phyloP scores from a whole-genome alignment of 2,329 filamentous ascomycete species.

The Fusarium abutilonis region DNA sequence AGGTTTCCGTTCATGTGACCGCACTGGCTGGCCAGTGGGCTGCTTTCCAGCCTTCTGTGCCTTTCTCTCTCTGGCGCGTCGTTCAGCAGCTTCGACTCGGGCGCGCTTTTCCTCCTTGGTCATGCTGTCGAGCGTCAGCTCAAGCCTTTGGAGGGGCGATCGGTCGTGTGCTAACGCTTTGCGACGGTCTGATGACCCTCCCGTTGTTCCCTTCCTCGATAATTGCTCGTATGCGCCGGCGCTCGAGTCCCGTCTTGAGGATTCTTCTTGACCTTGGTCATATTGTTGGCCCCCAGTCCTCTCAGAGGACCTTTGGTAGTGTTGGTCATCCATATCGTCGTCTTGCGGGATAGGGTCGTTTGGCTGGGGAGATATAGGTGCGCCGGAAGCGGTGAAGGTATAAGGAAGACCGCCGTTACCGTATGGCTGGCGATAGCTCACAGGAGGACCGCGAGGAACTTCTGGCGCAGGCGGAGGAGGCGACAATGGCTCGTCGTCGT shows the following conservation, averaged over 20 bases:
- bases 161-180: slow-evolving; percentile 79
- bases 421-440: slow-evolving; percentile 64
- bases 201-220: slow-evolving; percentile 53
- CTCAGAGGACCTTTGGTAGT: slow-evolving; percentile 40
- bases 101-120: slow-evolving; percentile 96
- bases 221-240: slow-evolving; percentile 39
- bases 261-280: slow-evolving; percentile 37
- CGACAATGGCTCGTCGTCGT: slow-evolving; percentile 51
- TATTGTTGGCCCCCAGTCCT: slow-evolving; percentile 33
- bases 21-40: slow-evolving; percentile 33
- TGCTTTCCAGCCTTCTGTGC: slow-evolving; percentile 51
- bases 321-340: slow-evolving; percentile 44
- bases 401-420: slow-evolving; percentile 44
- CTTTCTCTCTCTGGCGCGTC: slow-evolving; percentile 71
- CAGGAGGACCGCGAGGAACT: slow-evolving; percentile 66
- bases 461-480: slow-evolving; percentile 67
- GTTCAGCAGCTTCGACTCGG: slow-evolving; percentile 83
- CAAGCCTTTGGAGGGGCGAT: slow-evolving; percentile 92
- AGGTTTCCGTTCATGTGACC: slow-evolving; percentile 40
- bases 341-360: slow-evolving; percentile 24
- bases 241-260: slow-evolving; percentile 38
- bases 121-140: slow-evolving; percentile 89
- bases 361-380: slow-evolving; percentile 7
- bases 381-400: slow-evolving; percentile 30
- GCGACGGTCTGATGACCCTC: slow-evolving; percentile 55